A percentile compares a stretch with the other conserved stretches of the same genome.
Evolutionary conservation across 805 yeast genomes (phyloP).

Genomic region (Candida easanensis): DNA sequence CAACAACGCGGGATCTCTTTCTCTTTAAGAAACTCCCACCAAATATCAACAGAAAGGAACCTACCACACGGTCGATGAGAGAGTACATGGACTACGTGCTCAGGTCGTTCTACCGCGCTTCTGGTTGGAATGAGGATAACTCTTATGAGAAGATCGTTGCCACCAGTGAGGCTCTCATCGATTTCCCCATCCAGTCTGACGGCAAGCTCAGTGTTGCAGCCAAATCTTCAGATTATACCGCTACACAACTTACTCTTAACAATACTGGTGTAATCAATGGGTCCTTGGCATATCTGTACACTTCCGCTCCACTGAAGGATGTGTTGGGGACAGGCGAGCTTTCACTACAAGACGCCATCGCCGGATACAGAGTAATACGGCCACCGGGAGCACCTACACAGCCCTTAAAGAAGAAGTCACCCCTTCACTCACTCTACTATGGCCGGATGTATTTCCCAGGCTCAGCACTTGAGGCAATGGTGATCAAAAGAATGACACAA

Average conservation of each 20-base stretch:
- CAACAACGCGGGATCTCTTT: no score
- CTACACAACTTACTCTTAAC: conserved; percentile 68
- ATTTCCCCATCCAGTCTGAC: conserved; percentile 72
- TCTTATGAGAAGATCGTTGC: conserved; percentile 72
- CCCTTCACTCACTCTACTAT: conserved; percentile 52
- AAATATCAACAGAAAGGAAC: background rate
- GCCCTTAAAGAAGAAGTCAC: conserved; percentile 1
- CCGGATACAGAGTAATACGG: conserved; percentile 62
- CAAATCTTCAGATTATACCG: conserved; percentile 64
- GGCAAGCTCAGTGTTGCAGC: conserved; percentile 64
- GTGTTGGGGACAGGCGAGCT: conserved; percentile 51
- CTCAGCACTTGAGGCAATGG: conserved; percentile 83
- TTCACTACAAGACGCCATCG: conserved; percentile 62
- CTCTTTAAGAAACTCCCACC: background rate
- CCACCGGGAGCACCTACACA: conserved; percentile 39
- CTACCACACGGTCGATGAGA: conserved; percentile 16
- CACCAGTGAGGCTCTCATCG: conserved; percentile 65
- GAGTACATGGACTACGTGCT: conserved; percentile 86
- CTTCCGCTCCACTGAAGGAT: conserved; percentile 53
- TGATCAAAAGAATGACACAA: conserved; percentile 58
- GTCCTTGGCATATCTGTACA: conserved; percentile 76
- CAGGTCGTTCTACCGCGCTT: conserved; percentile 62
- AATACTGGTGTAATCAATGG: conserved; percentile 70
- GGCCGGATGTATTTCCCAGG: conserved; percentile 91
- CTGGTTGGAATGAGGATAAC: conserved; percentile 79